Evolutionary conservation across 1,139 yeast genomes (phyloP).

Genomic region (Zygoascus hellenicus): DNA sequence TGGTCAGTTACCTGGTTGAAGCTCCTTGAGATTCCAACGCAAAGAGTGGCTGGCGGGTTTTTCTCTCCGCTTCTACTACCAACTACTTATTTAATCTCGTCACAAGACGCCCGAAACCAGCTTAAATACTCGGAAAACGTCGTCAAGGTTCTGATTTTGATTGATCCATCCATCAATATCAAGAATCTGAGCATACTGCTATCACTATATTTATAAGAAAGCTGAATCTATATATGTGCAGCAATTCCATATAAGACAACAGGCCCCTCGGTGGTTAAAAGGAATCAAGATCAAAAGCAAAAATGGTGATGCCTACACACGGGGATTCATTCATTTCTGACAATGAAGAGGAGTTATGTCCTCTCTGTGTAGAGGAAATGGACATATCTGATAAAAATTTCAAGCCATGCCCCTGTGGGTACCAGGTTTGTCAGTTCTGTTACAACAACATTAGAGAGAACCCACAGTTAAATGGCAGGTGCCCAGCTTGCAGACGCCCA

Average conservation of each 20-base stretch:
- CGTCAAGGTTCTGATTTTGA: too few species aligned
- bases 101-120: too few species aligned
- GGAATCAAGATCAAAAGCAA: neutral
- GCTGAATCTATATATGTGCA: neutral
- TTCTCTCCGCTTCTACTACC: too few species aligned
- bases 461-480: conserved; percentile 89
- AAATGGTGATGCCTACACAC: conserved; percentile 20
- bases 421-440: conserved; percentile 97
- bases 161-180: too few species aligned
- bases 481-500: conserved; percentile 95
- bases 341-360: conserved; percentile 79
- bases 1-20: too few species aligned
- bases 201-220: too few species aligned
- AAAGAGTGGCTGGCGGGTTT: too few species aligned
- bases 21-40: too few species aligned
- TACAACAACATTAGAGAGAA: conserved; percentile 94
- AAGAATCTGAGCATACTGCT: too few species aligned
- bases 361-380: conserved; percentile 95
- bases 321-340: conserved; percentile 59
- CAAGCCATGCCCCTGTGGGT: conserved; percentile 99
- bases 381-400: conserved; percentile 93
- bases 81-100: too few species aligned
- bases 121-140: too few species aligned
- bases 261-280: neutral
- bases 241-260: neutral